These are phyloP conservation scores for Acanthamoeba lenticulata DNA, from an alignment of 208 protist species.

Conservation along the genomic window DNA sequence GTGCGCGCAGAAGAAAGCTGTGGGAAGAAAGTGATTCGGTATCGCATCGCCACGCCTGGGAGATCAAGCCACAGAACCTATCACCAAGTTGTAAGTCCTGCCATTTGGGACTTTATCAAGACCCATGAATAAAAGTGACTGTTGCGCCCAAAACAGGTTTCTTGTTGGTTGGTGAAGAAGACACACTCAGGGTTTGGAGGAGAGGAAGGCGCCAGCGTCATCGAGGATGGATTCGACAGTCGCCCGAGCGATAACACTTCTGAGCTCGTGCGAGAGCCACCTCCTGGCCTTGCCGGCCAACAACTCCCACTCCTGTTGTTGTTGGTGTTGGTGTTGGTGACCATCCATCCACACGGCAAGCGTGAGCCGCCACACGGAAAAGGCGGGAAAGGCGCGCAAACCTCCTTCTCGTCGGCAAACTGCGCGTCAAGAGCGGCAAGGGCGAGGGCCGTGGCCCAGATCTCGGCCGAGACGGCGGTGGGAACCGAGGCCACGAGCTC, in stretches of 20 bases:
- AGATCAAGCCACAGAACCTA: too few relatives aligned
- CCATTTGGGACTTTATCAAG: too few relatives aligned
- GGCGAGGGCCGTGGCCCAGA: constrained; percentile 10
- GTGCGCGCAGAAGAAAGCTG: too few relatives aligned
- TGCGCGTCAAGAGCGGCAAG: neutral
- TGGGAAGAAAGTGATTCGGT: too few relatives aligned
- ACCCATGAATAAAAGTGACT: too few relatives aligned
- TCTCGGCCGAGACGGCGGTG: neutral
- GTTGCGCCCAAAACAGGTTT: too few relatives aligned
- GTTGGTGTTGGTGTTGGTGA: too few relatives aligned
- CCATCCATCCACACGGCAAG: neutral
- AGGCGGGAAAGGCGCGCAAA: neutral
- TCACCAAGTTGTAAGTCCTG: too few relatives aligned
- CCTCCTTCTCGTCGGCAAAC: neutral
- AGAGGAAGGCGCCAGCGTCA: neutral
- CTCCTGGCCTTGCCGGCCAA: neutral
- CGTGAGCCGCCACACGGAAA: neutral
- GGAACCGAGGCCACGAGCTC: neutral
- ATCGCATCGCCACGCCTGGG: too few relatives aligned
- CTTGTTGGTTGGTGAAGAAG: too few relatives aligned
- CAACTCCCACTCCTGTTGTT: constrained; percentile 10
- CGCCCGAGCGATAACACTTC: neutral
- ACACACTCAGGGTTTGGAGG: neutral
- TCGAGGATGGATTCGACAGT: neutral
- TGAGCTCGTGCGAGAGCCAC: constrained; percentile 5